phyloP scores from a whole-genome alignment of 164 flowering plant species.

The Vitis amurensis region DNA sequence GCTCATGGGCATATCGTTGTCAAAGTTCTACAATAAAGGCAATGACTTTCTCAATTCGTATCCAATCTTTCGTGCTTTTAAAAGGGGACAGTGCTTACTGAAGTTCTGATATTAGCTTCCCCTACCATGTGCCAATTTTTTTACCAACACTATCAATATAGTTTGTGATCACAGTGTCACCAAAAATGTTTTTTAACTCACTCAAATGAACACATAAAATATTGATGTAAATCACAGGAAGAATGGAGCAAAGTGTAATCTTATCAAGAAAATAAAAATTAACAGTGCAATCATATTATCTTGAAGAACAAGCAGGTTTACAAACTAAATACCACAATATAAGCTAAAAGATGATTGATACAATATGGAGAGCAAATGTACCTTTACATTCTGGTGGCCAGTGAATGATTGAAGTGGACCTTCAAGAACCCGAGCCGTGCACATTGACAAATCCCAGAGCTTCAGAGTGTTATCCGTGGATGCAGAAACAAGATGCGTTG shows the following conservation, averaged over 20 bases:
- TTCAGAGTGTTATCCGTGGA: conserved; percentile 93
- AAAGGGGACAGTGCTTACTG: too few species aligned
- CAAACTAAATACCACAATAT: background rate
- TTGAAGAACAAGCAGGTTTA: background rate
- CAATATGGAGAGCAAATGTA: conserved; percentile 15
- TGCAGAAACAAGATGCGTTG: conserved; percentile 79
- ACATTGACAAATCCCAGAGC: conserved; percentile 88
- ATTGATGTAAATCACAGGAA: background rate
- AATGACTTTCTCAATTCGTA: too few species aligned
- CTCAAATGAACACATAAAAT: background rate
- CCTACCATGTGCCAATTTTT: too few species aligned
- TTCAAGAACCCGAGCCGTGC: conserved; percentile 66
- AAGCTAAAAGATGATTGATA: background rate
- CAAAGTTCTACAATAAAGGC: background rate
- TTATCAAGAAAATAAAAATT: background rate
- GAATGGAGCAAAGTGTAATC: too few species aligned
- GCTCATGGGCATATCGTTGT: background rate
- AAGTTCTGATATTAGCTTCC: too few species aligned
- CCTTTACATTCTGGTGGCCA: conserved; percentile 94
- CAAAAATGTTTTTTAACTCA: background rate
- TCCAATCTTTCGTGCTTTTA: too few species aligned
- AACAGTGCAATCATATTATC: background rate
- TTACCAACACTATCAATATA: too few species aligned
- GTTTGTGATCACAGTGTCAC: too few species aligned
- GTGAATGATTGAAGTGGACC: conserved; percentile 83